Evolutionary conservation across 2,329 filamentous ascomycete species (phyloP).

Genomic region (Emergomyces orientalis): DNA sequence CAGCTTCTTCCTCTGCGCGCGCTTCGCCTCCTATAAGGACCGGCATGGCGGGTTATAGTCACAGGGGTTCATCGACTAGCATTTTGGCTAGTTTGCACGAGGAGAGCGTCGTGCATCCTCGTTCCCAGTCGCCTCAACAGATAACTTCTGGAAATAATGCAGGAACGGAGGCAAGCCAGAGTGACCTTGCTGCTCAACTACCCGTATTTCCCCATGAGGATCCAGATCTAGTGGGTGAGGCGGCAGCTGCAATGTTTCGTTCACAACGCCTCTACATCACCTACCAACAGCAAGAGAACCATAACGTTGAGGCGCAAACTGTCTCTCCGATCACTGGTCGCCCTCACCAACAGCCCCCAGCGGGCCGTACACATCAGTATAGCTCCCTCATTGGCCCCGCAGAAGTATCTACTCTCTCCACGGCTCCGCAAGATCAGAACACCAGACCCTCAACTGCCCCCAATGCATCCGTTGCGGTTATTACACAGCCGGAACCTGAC

Average conservation of each 20-base stretch:
- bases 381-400: conserved; percentile 14
- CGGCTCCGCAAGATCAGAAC: background rate
- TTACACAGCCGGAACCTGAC: background rate
- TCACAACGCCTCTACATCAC: conserved; percentile 43
- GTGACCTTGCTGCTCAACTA: conserved; percentile 10
- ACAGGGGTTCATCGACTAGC: background rate
- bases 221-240: conserved; percentile 58
- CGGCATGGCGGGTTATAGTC: background rate
- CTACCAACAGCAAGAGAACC: conserved; percentile 41
- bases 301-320: conserved; percentile 13
- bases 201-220: conserved; percentile 52
- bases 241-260: conserved; percentile 50
- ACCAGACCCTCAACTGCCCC: background rate
- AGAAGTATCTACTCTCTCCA: conserved; percentile 1
- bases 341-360: conserved; percentile 16
- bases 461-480: background rate
- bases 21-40: background rate
- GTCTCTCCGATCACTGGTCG: background rate
- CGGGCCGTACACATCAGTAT: conserved; percentile 30
- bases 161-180: conserved; percentile 1
- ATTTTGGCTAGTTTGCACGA: conserved; percentile 6
- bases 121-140: background rate
- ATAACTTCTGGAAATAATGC: background rate
- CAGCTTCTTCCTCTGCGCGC: background rate
- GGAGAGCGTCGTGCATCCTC: conserved; percentile 1